Evolutionary conservation across 1,139 yeast species (phyloP).

Genomic region (Lizanozyma gosingica): DNA sequence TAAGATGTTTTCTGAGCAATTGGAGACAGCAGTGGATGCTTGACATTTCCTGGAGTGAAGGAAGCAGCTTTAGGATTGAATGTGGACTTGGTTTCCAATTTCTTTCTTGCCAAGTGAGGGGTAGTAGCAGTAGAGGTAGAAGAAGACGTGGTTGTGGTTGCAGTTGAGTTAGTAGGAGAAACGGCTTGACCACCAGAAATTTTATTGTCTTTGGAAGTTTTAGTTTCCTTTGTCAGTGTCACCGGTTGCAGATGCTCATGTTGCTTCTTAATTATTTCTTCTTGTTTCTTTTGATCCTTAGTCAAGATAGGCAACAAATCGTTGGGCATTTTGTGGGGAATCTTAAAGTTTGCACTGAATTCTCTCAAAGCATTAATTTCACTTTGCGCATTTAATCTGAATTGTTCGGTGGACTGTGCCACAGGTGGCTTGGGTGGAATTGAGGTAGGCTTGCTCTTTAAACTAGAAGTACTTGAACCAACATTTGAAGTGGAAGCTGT

Average conservation of each 20-base stretch:
- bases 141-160: conserved; percentile 10
- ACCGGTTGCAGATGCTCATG: conserved; percentile 7
- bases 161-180: conserved; percentile 8
- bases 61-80: conserved; percentile 66
- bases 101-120: conserved; percentile 8
- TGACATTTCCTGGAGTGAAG: conserved; percentile 44
- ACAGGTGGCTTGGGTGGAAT: conserved; percentile 27
- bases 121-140: conserved; percentile 4
- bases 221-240: neutral
- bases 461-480: neutral
- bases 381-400: conserved; percentile 47
- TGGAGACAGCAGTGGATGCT: conserved; percentile 21
- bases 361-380: conserved; percentile 75
- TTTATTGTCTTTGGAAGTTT: neutral
- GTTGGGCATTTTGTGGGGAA: conserved; percentile 57
- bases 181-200: neutral
- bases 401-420: conserved; percentile 24
- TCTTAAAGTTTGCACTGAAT: conserved; percentile 75
- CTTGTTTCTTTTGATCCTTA: conserved; percentile 58
- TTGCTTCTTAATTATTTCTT: conserved; percentile 42
- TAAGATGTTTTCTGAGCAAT: conserved; percentile 19
- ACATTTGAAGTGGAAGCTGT: conserved; percentile 1
- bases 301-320: conserved; percentile 72
- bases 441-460: conserved; percentile 16
- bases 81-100: conserved; percentile 25